Base-by-base conservation (phyloP, 2,329 filamentous ascomycete species). In the Albophoma yamanashiensis region DNA sequence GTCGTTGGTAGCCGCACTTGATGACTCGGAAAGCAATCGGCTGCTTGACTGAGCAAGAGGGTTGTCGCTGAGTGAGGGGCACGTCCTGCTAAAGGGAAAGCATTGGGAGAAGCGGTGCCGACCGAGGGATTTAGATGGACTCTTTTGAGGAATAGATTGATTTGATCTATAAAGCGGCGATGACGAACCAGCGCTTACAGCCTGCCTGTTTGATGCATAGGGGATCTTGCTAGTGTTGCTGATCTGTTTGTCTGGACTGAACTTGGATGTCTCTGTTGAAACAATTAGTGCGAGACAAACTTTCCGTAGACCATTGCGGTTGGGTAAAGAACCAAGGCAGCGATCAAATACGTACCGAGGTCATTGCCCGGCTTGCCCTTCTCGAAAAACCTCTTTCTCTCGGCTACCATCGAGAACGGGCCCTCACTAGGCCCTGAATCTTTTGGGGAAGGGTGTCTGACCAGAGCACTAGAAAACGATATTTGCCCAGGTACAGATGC, bases 371-470 rank as follows among this genome's bases (percentile, higher is more conserved):
- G 12, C 6, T 39, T 15, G 22, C 40, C n/a, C 43, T 36, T 53
- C 52, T 69, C 67, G 52, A 69, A 69, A 12, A 69, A 42, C 27
- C 56, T 66, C 50, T 63, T 62, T 52, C 62, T 64, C 56, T 69
- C 67, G 17, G 66, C 66, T n/a, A 69, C 67, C 15, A 64, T 56
- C 11, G 64, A 68, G 4, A 43, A 52, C 2, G 42, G 56, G 25
- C 43, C 50, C 17, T n/a, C 14, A 3, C 25, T 34, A 9, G 55
- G 14, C 42, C 27, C 50, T n/a, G 42, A 17, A 34, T 12, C 11
- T 9, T 53, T 36, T n/a, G 20, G 17, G 31, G 58, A 25, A n/a
- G 43, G 36, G 40, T 14, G 3, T 25, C 27, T 39, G 17, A 9
- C 55, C 22, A 31, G 25, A 4, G 12, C 42, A 22, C 5, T 0